Conservation (phyloP, 2,329 filamentous ascomycete species). For the Phialophora macrospora region DNA sequence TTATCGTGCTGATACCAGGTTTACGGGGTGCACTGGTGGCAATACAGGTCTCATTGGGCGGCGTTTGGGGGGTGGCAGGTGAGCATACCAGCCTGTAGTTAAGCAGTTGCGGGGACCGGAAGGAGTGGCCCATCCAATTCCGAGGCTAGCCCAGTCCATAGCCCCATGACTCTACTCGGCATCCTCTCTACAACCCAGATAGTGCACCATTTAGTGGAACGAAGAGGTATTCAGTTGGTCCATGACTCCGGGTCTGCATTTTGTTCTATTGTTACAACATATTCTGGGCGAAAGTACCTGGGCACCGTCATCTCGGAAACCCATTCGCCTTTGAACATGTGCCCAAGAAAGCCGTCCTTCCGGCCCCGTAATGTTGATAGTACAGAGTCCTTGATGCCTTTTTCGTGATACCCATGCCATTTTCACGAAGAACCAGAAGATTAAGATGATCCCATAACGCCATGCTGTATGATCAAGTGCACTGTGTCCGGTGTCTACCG, state of each 20-base stretch:
- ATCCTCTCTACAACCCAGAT: not conserved
- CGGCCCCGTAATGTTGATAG: not conserved
- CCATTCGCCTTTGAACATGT: not conserved
- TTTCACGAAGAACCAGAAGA: not conserved
- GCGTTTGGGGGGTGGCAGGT: slow-evolving; percentile 26
- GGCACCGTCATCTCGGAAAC: not conserved
- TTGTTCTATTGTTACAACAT: slow-evolving; percentile 26
- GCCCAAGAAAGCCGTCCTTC: not conserved
- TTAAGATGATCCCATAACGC: slow-evolving; percentile 19
- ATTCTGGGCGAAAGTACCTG: not conserved
- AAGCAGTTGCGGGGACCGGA: slow-evolving; percentile 27
- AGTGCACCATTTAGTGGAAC: slow-evolving; percentile 5
- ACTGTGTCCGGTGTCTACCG: slow-evolving; percentile 6
- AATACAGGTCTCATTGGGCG: slow-evolving; percentile 24
- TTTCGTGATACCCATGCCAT: not conserved
- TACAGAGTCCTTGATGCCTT: not conserved
- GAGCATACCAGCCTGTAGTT: slow-evolving; percentile 11
- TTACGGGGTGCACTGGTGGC: slow-evolving; percentile 19
- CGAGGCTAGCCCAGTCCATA: not conserved
- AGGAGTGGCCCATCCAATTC: slow-evolving; percentile 7
- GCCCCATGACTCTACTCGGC: not conserved
- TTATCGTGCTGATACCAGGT: slow-evolving; percentile 30
- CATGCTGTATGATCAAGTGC: slow-evolving; percentile 33
- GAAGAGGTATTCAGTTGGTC: not conserved
- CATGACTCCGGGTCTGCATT: slow-evolving; percentile 2